Base-by-base conservation (phyloP, 75 land plant species). In the Picea glauca region DNA sequence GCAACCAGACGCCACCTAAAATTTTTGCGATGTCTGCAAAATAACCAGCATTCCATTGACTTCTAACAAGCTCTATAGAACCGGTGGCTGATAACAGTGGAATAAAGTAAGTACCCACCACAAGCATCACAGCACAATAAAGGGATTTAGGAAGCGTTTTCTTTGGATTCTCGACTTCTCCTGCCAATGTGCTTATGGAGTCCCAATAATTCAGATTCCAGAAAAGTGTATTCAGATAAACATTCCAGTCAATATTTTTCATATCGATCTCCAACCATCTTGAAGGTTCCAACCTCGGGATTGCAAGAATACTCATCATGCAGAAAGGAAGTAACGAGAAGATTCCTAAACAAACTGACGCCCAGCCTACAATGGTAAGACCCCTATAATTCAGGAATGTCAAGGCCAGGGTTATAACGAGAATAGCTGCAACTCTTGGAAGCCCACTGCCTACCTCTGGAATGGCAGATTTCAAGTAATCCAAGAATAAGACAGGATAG, bases 351-450 rank as follows among this genome's bases (percentile, higher is more conserved):
- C 57, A 13, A 46, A 92, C 85, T 7, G 94, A 87, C 0, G 87
- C 80, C 78, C 82, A 80, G 17, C 97, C 93, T 31, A 94, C 97
- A 66, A 94, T 87, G 20, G 90, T 84, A 50, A 94, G 62, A 1
- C 97, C 97, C 60, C 93, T 81, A 76, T 94, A 94, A 43, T 92
- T 94, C 79, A 94, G 84, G 60, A 85, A 90, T 13, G 97, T 94
- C 31, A 94, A 85, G 17, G 81, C 79, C 63, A 80, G 70, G 18
- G 94, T 92, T 59, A 94, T 78, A 1, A 75, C 84, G 20, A 92
- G 60, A 20, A 90, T 76, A 35, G 92, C 85, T 15, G 78, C 78
- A 62, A 83, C 79, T 70, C 92, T 65, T 13, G 86, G 84, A 60
- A 60, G 3, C 17, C 86, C 86, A 14, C 38, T 56, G 6, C 64